Conservation (phyloP, 257 asterid genomes). For the Schizonepeta tenuifolia region DNA sequence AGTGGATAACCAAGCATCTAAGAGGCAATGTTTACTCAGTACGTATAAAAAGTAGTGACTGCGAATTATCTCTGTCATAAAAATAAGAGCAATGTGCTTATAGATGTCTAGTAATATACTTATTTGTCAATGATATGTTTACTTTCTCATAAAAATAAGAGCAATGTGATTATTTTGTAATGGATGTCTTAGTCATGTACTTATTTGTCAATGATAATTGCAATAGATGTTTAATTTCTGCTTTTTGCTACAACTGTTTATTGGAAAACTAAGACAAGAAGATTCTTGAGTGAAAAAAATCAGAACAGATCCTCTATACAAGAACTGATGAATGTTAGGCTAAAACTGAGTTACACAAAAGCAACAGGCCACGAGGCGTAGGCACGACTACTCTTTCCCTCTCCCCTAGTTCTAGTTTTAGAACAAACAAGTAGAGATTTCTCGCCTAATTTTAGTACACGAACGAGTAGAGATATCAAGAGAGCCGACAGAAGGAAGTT, state of each 20-base stretch:
- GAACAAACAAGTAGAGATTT: not conserved
- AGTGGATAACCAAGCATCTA: no score
- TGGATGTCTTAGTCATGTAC: not conserved
- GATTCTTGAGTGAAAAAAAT: slow-evolving; percentile 15
- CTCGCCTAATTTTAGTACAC: no score
- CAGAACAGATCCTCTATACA: slow-evolving; percentile 33
- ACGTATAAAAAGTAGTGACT: no score
- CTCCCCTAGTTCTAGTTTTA: not conserved
- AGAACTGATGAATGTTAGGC: slow-evolving; percentile 31
- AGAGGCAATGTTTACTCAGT: no score
- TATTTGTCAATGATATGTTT: no score
- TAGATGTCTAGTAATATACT: no score
- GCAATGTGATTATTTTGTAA: not conserved
- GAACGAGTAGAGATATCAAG: not conserved
- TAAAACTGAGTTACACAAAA: slow-evolving; percentile 37
- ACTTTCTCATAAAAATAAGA: no score
- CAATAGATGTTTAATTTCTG: no score
- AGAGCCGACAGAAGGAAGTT: slow-evolving; percentile 18
- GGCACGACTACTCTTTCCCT: not conserved
- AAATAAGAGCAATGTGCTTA: no score
- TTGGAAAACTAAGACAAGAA: not conserved
- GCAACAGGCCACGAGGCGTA: not conserved
- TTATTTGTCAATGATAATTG: not conserved
- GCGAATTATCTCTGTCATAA: no score
- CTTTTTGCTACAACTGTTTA: no score